Conservation (phyloP, 352 stramenopile genomes). For the Blastocystis sp. region DNA sequence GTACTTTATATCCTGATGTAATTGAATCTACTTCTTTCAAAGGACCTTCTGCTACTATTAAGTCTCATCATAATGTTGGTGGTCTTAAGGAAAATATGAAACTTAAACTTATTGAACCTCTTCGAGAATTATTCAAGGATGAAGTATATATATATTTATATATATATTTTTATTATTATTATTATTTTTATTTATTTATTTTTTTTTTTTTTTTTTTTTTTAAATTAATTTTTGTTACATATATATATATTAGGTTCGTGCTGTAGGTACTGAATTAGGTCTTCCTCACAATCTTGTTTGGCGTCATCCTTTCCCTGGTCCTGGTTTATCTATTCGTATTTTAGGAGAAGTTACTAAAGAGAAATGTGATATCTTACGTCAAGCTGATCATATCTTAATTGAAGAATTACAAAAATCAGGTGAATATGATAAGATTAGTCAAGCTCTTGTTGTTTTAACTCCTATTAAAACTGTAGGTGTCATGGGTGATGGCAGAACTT, state of each 20-base stretch:
- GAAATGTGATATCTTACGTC: slow-evolving; percentile 74
- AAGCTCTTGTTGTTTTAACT: slow-evolving; percentile 89
- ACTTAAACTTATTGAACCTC: slow-evolving; percentile 91
- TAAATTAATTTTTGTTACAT: too few relatives aligned
- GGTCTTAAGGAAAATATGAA: slow-evolving; percentile 87
- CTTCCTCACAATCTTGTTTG: slow-evolving; percentile 89
- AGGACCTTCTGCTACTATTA: slow-evolving; percentile 86
- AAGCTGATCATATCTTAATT: slow-evolving; percentile 91
- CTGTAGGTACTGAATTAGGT: slow-evolving; percentile 81
- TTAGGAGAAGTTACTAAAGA: slow-evolving; percentile 82
- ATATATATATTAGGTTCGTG: slow-evolving; percentile 68
- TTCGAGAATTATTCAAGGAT: slow-evolving; percentile 91
- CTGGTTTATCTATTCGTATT: slow-evolving; percentile 87
- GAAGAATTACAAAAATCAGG: slow-evolving; percentile 77
- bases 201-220: background rate
- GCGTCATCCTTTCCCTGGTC: slow-evolving; percentile 93
- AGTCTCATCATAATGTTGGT: slow-evolving; percentile 98
- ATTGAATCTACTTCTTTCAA: slow-evolving; percentile 98
- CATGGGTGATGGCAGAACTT: slow-evolving; percentile 86
- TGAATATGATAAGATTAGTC: slow-evolving; percentile 91
- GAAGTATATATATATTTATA: background rate
- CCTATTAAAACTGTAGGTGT: slow-evolving; percentile 87
- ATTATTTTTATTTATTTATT: background rate
- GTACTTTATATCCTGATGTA: slow-evolving; percentile 95
- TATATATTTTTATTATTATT: background rate